Percentiles rank a stretch among this genome's conserved stretches.
phyloP scores from a whole-genome alignment of 495 filamentous ascomycete genomes.

The Cercophora samala region DNA sequence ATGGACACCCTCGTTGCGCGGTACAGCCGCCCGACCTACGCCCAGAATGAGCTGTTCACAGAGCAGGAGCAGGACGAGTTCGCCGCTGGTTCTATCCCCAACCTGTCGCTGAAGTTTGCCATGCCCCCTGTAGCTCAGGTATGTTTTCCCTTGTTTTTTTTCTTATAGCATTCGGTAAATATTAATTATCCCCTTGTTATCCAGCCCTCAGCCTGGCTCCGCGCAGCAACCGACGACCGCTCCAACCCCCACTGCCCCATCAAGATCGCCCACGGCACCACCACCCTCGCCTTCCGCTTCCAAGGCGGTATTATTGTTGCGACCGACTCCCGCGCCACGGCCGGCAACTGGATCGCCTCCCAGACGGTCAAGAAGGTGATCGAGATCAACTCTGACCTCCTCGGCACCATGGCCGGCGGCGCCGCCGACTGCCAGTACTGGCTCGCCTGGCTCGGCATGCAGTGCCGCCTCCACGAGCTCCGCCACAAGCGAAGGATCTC shows the following conservation, averaged over 20 bases:
- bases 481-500: slow-evolving; percentile 98
- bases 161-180: background rate
- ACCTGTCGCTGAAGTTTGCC: slow-evolving; percentile 80
- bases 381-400: slow-evolving; percentile 81
- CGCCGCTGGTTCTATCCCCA: slow-evolving; percentile 59
- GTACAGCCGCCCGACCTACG: slow-evolving; percentile 68
- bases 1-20: slow-evolving; percentile 94
- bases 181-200: background rate
- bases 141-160: slow-evolving; percentile 29
- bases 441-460: slow-evolving; percentile 97
- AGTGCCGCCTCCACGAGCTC: slow-evolving; percentile 98
- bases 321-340: slow-evolving; percentile 93
- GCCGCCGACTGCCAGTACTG: slow-evolving; percentile 99
- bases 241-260: slow-evolving; percentile 95
- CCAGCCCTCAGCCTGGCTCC: slow-evolving; percentile 88
- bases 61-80: slow-evolving; percentile 76
- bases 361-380: slow-evolving; percentile 99
- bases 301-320: slow-evolving; percentile 97
- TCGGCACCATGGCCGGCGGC: slow-evolving; percentile 98
- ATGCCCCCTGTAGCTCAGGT: slow-evolving; percentile 93
- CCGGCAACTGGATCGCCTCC: slow-evolving; percentile 97
- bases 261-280: slow-evolving; percentile 98
- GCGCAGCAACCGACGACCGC: slow-evolving; percentile 94
- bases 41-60: slow-evolving; percentile 67
- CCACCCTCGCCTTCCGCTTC: slow-evolving; percentile 96